Base-by-base conservation (phyloP, 169 alveolate genomes). In the Ophryocystis elektroscirrha region DNA sequence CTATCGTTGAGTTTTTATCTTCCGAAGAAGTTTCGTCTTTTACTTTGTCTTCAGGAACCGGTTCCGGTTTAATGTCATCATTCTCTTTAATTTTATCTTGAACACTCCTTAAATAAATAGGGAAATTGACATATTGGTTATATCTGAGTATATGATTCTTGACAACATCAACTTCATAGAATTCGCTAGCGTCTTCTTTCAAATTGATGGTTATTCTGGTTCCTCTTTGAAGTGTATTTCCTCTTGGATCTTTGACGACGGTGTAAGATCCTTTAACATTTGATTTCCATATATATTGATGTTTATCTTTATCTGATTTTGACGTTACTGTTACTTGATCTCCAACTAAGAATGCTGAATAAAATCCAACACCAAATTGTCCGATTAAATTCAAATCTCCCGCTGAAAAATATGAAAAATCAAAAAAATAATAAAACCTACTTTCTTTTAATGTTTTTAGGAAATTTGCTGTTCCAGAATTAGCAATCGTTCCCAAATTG, bases 301-400 rank as follows among this genome's bases (percentile, higher is more conserved):
- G 18, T 32, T n/a, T 12, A 12, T 32, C 39, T n/a, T 32, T 56
- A 79, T 78, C 44, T 88, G 89, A 47, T 88, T 97, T 1, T 98
- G 98, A 0, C 84, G 65, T 6, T 96, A 85, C 54, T 82, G 90
- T 98, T 4, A 94, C 99, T 55, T 85, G 81, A 63, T 94, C 93
- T 26, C 98, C 96, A 36, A 91, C 99, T 56, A 94, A 76, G 83
- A 84, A 94, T 39, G 96, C 85, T 32, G 96, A 83, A 77, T 94
- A 94, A 75, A 94, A 94, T 25, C 99, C 99, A 26, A 94, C 99
- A 49, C 99, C 99, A 63, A 94, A 94, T 76, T 94, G 96, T 12
- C 99, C 99, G 51, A 94, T 92, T 53, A 94, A 73, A 63, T 84
- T 85, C 56, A 91, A 75, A 48, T 85, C 91, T 30, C 87, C 87